These are phyloP conservation scores for Ramaria rubella DNA, from an alignment of 768 basidiomycete genomes.

Conservation along the genomic window DNA sequence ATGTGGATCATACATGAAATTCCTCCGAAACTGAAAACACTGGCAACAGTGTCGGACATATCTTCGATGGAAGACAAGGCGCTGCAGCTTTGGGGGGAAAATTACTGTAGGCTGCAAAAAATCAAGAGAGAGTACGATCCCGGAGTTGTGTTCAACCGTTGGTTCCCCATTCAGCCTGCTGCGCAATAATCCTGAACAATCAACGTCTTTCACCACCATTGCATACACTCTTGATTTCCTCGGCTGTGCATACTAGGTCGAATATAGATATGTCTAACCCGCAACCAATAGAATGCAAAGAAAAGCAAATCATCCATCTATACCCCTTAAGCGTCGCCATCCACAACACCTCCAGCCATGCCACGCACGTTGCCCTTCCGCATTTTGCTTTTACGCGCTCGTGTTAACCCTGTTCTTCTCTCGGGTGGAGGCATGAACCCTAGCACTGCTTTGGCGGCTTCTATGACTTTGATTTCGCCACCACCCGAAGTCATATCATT, in stretches of 20 bases:
- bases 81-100: conserved; percentile 28
- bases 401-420: conserved; percentile 22
- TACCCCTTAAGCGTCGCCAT: neutral
- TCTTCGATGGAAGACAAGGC: conserved; percentile 14
- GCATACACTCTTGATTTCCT: neutral
- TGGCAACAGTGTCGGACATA: neutral
- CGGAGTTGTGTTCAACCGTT: conserved; percentile 27
- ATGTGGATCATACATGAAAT: conserved; percentile 3
- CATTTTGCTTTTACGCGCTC: conserved; percentile 28
- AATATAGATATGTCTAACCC: neutral
- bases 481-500: neutral
- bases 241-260: neutral
- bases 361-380: conserved; percentile 30
- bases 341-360: conserved; percentile 18
- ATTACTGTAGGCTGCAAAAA: conserved; percentile 32
- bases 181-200: neutral
- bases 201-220: neutral
- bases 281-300: neutral
- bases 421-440: conserved; percentile 43
- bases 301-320: neutral
- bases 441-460: conserved; percentile 27
- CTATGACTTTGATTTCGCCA: neutral
- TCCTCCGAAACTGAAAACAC: neutral
- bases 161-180: conserved; percentile 26
- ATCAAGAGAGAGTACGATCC: conserved; percentile 33